phyloP scores from a whole-genome alignment of 768 basidiomycete genomes.

The Lactarius psammicola region DNA sequence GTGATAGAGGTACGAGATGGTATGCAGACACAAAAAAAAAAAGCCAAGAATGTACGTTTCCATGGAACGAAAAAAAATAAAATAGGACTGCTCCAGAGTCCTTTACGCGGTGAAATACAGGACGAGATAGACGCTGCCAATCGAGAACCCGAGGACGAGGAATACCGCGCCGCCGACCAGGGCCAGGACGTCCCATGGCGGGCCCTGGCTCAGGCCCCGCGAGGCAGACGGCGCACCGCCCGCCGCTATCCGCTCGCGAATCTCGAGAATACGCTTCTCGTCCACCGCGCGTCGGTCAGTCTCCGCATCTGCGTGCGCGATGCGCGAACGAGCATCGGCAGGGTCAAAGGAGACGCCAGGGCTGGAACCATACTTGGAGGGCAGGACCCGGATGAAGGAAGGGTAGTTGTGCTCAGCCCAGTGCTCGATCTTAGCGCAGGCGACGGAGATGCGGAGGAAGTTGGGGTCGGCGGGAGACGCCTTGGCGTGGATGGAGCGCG shows the following conservation, averaged over 20 bases:
- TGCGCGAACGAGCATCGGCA: constrained; percentile 54
- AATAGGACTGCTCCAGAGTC: neutral
- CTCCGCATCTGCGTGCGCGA: constrained; percentile 46
- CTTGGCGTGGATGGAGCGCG: constrained; percentile 79
- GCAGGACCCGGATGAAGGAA: constrained; percentile 63
- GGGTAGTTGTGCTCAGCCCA: constrained; percentile 96
- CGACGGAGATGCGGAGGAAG: constrained; percentile 77
- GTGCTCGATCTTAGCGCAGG: constrained; percentile 83
- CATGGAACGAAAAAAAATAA: neutral
- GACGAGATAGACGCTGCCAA: constrained; percentile 27
- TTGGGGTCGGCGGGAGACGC: constrained; percentile 80
- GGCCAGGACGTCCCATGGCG: constrained; percentile 32
- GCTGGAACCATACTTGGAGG: constrained; percentile 6
- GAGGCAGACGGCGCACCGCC: constrained; percentile 3
- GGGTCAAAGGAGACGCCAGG: constrained; percentile 40
- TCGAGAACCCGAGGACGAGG: constrained; percentile 25
- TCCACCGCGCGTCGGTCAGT: constrained; percentile 39
- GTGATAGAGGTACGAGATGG: constrained; percentile 9
- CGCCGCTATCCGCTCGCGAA: constrained; percentile 16
- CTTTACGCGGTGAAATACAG: constrained; percentile 22
- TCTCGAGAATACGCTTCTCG: constrained; percentile 38
- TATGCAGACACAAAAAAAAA: neutral
- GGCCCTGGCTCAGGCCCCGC: constrained; percentile 10
- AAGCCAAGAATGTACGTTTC: neutral
- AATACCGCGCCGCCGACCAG: constrained; percentile 28